Base-by-base conservation (phyloP, 2,329 filamentous ascomycete species). In the Colletotrichum sp. region DNA sequence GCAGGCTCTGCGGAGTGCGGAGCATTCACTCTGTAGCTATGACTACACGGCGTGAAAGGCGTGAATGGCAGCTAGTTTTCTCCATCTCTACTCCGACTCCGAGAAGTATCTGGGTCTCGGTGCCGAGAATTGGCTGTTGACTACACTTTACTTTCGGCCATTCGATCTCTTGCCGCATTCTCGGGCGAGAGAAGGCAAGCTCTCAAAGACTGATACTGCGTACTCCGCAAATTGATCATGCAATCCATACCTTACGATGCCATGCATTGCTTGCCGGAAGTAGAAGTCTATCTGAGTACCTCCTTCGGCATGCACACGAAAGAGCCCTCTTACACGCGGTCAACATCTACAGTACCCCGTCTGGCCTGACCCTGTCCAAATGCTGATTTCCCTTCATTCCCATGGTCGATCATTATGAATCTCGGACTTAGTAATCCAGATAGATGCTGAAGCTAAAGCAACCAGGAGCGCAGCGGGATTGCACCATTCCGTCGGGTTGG, bases 21-120 rank as follows among this genome's bases (percentile, higher is more conserved):
- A 44, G 22, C 34, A n/a, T 36, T 30, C 15, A 6, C 55, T n/a
- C 55, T 28, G 39, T 68, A 24, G 30, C 55, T 36, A 34, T 30
- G 55, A 74, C 60, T 39, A 65, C 16, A 66, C 32, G 34, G 60
- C 68, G 36, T 75, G 68, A 59, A 75, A 71, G 72, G 72, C 72
- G 72, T 52, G 30, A 62, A 71, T 71, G 72, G 60, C 72, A 71
- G 60, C 62, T 60, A 59, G 30, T 28, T 48, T 64, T n/a, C 60
- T 52, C 62, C 62, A 22, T 62, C 36, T 24, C 18, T 34, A 22
- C 62, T 57, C 62, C 68, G 32, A 44, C 22, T 60, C 32, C n/a
- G 26, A 34, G n/a, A 55, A 24, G 48, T 32, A 59, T 68, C 24
- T 26, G 22, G 66, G 48, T 68, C 39, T 68, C 32, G 30, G 8